These are phyloP conservation scores for Acacia acuminata DNA, from an alignment of 306 rosid species.

Conservation along the genomic window DNA sequence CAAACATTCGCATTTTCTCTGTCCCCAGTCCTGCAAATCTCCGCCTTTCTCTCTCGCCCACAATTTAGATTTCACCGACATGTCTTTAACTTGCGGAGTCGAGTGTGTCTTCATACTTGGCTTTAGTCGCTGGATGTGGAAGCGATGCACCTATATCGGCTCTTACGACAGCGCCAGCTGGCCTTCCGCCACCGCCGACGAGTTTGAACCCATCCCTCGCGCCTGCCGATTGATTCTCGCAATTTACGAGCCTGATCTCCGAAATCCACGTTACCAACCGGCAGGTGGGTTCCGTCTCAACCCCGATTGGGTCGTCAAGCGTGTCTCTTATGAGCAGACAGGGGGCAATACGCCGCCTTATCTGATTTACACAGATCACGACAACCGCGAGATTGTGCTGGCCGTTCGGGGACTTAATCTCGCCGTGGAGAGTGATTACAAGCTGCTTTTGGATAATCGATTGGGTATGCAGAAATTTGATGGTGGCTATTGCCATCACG, in stretches of 20 bases:
- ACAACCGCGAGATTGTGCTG: conserved; percentile 67
- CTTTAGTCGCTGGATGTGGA: conserved; percentile 88
- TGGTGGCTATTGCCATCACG: conserved; percentile 88
- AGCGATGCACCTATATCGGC: conserved; percentile 89
- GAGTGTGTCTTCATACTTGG: conserved; percentile 78
- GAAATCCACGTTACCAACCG: conserved; percentile 38
- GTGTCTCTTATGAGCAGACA: conserved; percentile 59
- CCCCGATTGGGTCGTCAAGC: conserved; percentile 66
- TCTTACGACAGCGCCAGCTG: conserved; percentile 83
- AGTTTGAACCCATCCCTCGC: conserved; percentile 75
- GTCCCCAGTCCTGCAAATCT: background rate
- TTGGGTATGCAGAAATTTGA: conserved; percentile 87
- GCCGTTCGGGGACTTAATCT: conserved; percentile 85
- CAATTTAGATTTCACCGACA: background rate
- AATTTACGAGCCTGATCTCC: conserved; percentile 78
- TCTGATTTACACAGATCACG: conserved; percentile 74
- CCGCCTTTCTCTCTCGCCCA: background rate
- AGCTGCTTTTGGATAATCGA: conserved; percentile 58
- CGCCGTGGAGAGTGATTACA: conserved; percentile 71
- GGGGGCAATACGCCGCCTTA: conserved; percentile 74
- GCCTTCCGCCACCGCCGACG: conserved; percentile 65
- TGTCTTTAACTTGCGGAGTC: conserved; percentile 76
- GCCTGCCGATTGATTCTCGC: conserved; percentile 84
- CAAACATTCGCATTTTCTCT: background rate
- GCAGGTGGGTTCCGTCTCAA: conserved; percentile 56